Evolutionary conservation across 305 asterid genomes (phyloP).

Genomic region (Fraxinus sp.): DNA sequence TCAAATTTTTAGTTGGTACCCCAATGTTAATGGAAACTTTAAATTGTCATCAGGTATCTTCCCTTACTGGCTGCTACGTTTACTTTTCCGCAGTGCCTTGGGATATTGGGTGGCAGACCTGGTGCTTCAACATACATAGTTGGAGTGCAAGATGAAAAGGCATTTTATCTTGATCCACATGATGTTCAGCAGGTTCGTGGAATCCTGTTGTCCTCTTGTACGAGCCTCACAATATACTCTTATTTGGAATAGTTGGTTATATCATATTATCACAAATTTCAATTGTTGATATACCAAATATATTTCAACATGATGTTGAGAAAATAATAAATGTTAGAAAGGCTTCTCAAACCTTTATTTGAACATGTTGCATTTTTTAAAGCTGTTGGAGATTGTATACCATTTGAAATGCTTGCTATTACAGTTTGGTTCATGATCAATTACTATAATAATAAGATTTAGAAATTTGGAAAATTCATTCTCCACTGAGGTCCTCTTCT

Average conservation of each 20-base stretch:
- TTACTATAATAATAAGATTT: not conserved
- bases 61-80: slow-evolving; percentile 79
- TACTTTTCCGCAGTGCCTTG: slow-evolving; percentile 92
- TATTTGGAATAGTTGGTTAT: slow-evolving; percentile 13
- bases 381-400: not conserved
- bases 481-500: not conserved
- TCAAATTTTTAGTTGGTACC: not conserved
- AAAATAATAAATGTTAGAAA: not conserved
- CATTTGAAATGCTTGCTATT: not conserved
- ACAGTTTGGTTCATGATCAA: not conserved
- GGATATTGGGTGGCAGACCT: slow-evolving; percentile 92
- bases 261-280: not conserved
- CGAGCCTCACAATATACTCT: slow-evolving; percentile 11
- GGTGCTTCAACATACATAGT: slow-evolving; percentile 91
- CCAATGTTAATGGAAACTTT: not conserved
- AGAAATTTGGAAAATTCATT: not conserved
- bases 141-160: slow-evolving; percentile 93
- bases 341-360: not conserved
- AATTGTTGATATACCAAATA: not conserved
- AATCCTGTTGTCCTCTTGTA: slow-evolving; percentile 15
- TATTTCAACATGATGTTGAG: not conserved
- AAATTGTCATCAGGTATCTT: slow-evolving; percentile 59
- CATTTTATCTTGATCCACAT: slow-evolving; percentile 94
- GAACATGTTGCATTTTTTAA: not conserved
- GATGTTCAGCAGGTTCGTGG: slow-evolving; percentile 83